Percentiles rank a stretch among this genome's conserved stretches.
These are phyloP conservation scores for Turritis glabra DNA, from an alignment of 345 rosid species.

Conservation along the genomic window DNA sequence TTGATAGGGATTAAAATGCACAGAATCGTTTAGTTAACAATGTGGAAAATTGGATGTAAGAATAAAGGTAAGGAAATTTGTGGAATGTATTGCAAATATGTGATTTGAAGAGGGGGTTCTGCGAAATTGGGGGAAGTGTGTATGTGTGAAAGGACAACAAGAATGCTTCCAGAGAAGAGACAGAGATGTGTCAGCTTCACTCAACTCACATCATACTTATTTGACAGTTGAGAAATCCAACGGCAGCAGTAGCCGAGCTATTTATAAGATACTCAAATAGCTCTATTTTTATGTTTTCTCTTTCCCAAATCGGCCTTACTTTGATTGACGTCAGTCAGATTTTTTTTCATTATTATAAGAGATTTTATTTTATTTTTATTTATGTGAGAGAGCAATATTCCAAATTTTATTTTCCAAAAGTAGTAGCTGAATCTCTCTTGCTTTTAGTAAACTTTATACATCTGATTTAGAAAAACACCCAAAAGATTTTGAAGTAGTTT, in stretches of 20 bases:
- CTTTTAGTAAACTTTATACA: background rate
- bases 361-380: too few species aligned
- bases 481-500: background rate
- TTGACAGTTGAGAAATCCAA: constrained; percentile 26
- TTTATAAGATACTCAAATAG: constrained; percentile 18
- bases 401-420: too few species aligned
- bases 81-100: background rate
- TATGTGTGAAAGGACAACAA: background rate
- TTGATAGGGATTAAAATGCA: too few species aligned
- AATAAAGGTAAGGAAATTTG: background rate
- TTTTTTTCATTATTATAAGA: too few species aligned
- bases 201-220: constrained; percentile 5
- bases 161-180: constrained; percentile 28
- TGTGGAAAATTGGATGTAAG: background rate
- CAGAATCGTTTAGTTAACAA: background rate
- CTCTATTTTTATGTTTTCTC: constrained; percentile 23
- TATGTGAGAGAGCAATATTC: too few species aligned
- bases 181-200: constrained; percentile 32
- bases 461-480: background rate
- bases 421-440: too few species aligned
- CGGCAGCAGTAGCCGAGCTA: constrained; percentile 18
- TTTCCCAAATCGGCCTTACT: constrained; percentile 4
- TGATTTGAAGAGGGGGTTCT: background rate
- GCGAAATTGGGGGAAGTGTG: background rate
- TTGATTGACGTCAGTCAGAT: background rate